Conservation (phyloP, 345 rosid genomes). For the Trapa incisa region DNA sequence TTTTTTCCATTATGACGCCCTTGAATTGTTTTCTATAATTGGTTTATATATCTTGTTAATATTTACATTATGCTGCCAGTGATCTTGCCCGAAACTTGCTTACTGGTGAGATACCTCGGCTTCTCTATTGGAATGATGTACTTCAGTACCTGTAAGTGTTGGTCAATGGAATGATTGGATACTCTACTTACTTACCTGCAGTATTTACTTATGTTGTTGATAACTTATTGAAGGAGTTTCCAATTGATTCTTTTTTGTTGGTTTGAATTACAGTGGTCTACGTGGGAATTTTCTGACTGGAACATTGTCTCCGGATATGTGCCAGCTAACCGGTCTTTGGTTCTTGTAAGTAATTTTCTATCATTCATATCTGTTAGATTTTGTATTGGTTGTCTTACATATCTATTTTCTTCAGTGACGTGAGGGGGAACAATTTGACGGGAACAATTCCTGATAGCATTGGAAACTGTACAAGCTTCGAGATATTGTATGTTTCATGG, state of each 20-base stretch:
- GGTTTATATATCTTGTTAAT: neutral
- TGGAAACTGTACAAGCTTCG: slow-evolving; percentile 95
- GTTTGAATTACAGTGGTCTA: slow-evolving; percentile 42
- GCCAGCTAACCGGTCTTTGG: slow-evolving; percentile 93
- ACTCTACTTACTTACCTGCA: too few relatives aligned
- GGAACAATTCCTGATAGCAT: slow-evolving; percentile 78
- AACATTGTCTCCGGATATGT: slow-evolving; percentile 70
- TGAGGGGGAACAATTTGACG: slow-evolving; percentile 73
- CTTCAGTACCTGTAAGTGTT: slow-evolving; percentile 79
- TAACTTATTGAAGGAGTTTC: neutral
- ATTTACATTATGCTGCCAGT: slow-evolving; percentile 17
- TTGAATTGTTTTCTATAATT: neutral
- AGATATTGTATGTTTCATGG: slow-evolving; percentile 53
- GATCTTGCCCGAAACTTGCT: slow-evolving; percentile 83
- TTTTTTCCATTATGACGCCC: neutral
- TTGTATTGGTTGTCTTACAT: neutral
- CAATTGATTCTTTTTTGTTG: neutral
- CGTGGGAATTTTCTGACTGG: slow-evolving; percentile 77
- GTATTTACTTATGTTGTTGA: too few relatives aligned
- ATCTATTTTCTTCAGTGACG: slow-evolving; percentile 46
- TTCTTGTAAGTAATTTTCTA: slow-evolving; percentile 58
- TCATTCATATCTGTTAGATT: neutral
- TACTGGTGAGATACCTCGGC: slow-evolving; percentile 71
- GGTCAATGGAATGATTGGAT: neutral
- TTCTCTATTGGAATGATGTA: slow-evolving; percentile 94